A percentile compares a stretch with the other conserved stretches of the same genome.
These are phyloP conservation scores for Botryotinia narcissicola DNA, from an alignment of 2,329 filamentous ascomycete genomes.

Conservation along the genomic window DNA sequence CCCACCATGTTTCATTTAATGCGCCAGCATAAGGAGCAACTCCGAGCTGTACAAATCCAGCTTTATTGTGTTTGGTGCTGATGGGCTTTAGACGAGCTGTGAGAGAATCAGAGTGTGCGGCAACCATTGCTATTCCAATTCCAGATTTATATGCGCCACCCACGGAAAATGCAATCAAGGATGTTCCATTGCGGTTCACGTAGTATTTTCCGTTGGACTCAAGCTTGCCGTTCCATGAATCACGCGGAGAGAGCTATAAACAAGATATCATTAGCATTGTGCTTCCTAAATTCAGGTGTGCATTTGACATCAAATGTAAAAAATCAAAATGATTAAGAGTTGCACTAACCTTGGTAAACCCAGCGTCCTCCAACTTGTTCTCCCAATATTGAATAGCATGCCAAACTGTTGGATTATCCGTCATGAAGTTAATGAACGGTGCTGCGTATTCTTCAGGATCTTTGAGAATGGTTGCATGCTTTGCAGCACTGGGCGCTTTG, in stretches of 20 bases:
- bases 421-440: slow-evolving; percentile 85
- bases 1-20: slow-evolving; percentile 92
- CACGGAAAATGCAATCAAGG: slow-evolving; percentile 80
- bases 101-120: slow-evolving; percentile 88
- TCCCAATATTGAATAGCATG: slow-evolving; percentile 82
- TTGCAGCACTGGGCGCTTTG: neutral
- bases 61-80: slow-evolving; percentile 76
- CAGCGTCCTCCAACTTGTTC: slow-evolving; percentile 65
- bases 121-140: slow-evolving; percentile 84
- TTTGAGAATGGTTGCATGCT: slow-evolving; percentile 24
- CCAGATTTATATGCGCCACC: slow-evolving; percentile 78
- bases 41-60: slow-evolving; percentile 84
- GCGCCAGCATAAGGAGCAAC: slow-evolving; percentile 91
- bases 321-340: neutral
- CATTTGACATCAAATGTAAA: neutral
- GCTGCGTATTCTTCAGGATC: slow-evolving; percentile 67
- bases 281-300: neutral
- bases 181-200: slow-evolving; percentile 78
- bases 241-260: slow-evolving; percentile 68
- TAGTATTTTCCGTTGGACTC: slow-evolving; percentile 85
- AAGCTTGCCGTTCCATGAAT: slow-evolving; percentile 71
- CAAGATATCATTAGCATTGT: neutral
- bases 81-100: slow-evolving; percentile 91
- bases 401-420: slow-evolving; percentile 87
- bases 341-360: slow-evolving; percentile 66